Evolutionary conservation across 495 filamentous ascomycete species (phyloP), one percentile per base, ranked within the genome.

Genomic region (Penicillium arizonense): DNA sequence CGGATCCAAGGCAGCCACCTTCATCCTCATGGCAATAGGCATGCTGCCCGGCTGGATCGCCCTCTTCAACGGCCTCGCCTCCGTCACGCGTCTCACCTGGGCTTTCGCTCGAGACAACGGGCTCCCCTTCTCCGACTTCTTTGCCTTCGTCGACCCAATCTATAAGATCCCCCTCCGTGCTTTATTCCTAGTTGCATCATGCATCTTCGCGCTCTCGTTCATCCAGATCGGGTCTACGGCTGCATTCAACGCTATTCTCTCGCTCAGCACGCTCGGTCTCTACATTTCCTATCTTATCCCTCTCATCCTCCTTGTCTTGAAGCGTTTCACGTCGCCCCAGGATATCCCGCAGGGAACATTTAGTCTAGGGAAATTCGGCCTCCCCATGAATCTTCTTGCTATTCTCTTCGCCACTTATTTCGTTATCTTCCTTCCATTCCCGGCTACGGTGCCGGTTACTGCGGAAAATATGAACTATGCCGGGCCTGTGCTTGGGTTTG

Each of bases 31-130:
- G 28, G 65, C 76, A 32, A 61, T 78, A 43, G 65, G 56, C 5
- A 65, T 62, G 34, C 47, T 66, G 2, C 56, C 78, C n/a, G 69
- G 71, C 37, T 67, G 70, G 48, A 70, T 74, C 43, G 69, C 72
- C 37, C 65, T 71, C 51, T 75, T 83, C 58, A 76, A 72, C 43
- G 64, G 74, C 18, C 59, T 81, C 3, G 81, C 82, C 4, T 76
- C 79, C 5, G 73, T 76, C 12, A 81, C 77, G 2, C 72, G 84
- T 18, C 74, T 80, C 41, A 69, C 69, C 11, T 87, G 79, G 77
- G 73, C 83, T 1, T 87, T 87, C 57, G 81, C 84, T 9, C 63
- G 82, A 5, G 84, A 87, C 58, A 63, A 74, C 12, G 84, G 81
- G 10, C 64, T 87, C 0, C 84, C 84, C 3, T 82, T 79, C 56